phyloP scores from a whole-genome alignment of 2,329 filamentous ascomycete species.

The Aureobasidium mangrovei region DNA sequence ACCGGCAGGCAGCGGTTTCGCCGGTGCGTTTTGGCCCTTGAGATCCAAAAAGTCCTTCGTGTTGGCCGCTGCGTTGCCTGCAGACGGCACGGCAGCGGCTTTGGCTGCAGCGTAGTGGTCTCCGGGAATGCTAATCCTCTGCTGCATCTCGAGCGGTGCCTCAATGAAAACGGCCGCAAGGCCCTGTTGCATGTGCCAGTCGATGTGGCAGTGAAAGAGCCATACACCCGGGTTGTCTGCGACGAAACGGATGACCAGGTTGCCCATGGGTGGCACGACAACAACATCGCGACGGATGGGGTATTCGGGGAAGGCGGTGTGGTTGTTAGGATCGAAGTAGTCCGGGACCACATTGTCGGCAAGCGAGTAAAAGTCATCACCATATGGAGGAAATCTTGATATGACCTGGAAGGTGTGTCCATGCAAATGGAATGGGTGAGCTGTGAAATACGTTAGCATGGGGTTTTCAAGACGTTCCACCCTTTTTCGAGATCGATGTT shows the following conservation, averaged over 20 bases:
- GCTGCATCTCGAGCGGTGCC: slow-evolving; percentile 50
- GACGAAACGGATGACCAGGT: slow-evolving; percentile 47
- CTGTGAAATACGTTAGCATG: slow-evolving; percentile 36
- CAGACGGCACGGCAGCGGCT: slow-evolving; percentile 40
- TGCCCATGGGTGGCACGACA: slow-evolving; percentile 45
- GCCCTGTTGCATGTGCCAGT: slow-evolving; percentile 46
- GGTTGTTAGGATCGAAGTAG: slow-evolving; percentile 23
- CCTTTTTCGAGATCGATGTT: no score
- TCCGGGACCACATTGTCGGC: slow-evolving; percentile 14
- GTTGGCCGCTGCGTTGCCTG: slow-evolving; percentile 70
- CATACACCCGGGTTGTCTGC: slow-evolving; percentile 45
- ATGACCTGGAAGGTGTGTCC: slow-evolving; percentile 63
- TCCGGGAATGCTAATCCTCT: slow-evolving; percentile 50
- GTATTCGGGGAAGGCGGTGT: slow-evolving; percentile 28
- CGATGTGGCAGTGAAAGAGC: slow-evolving; percentile 44
- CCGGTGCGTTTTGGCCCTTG: slow-evolving; percentile 49
- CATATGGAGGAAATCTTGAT: slow-evolving; percentile 22
- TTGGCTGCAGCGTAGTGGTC: slow-evolving; percentile 54
- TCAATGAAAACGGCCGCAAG: slow-evolving; percentile 46
- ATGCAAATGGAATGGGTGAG: slow-evolving; percentile 66
- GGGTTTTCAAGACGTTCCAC: neutral
- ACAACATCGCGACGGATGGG: slow-evolving; percentile 47
- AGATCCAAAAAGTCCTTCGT: slow-evolving; percentile 55
- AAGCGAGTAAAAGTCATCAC: slow-evolving; percentile 24
- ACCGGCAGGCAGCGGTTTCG: slow-evolving; percentile 52